Conservation (phyloP, 75 land plant genomes). For the Picea sitchensis region DNA sequence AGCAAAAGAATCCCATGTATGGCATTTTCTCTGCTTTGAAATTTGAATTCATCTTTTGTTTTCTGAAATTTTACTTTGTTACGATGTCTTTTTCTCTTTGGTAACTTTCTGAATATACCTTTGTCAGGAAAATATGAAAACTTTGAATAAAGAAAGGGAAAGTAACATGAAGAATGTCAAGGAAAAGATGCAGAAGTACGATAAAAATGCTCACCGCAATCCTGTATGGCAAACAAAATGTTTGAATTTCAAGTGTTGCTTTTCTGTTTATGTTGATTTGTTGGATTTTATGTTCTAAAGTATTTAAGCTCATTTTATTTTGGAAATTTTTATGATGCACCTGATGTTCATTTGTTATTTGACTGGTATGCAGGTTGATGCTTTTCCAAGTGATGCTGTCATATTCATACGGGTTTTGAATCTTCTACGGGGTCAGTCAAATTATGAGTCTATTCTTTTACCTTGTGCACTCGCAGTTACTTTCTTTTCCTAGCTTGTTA, state of each 20-base stretch:
- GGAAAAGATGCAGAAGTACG: slow-evolving; percentile 63
- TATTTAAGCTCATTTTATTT: neutral
- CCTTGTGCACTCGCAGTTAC: neutral
- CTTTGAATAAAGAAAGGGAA: slow-evolving; percentile 49
- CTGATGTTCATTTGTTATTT: neutral
- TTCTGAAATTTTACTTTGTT: slow-evolving; percentile 3
- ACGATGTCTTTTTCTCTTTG: slow-evolving; percentile 13
- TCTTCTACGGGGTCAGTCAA: slow-evolving; percentile 85
- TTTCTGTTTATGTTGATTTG: neutral
- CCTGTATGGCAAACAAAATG: slow-evolving; percentile 56
- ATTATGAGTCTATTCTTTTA: neutral
- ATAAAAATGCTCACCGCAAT: slow-evolving; percentile 65
- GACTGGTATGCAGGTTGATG: slow-evolving; percentile 69
- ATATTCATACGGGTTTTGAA: slow-evolving; percentile 83
- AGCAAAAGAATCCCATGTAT: slow-evolving; percentile 73
- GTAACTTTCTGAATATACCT: neutral
- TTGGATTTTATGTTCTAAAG: neutral
- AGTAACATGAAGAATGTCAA: slow-evolving; percentile 62
- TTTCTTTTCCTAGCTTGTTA: slow-evolving; percentile 1
- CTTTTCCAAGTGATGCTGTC: slow-evolving; percentile 90
- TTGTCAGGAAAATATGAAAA: slow-evolving; percentile 58
- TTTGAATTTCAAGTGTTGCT: neutral
- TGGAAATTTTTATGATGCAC: neutral
- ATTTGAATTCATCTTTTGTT: neutral
- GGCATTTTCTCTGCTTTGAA: slow-evolving; percentile 8